phyloP scores from a whole-genome alignment of 2,329 filamentous ascomycete genomes.

The Penicillium palitans region DNA sequence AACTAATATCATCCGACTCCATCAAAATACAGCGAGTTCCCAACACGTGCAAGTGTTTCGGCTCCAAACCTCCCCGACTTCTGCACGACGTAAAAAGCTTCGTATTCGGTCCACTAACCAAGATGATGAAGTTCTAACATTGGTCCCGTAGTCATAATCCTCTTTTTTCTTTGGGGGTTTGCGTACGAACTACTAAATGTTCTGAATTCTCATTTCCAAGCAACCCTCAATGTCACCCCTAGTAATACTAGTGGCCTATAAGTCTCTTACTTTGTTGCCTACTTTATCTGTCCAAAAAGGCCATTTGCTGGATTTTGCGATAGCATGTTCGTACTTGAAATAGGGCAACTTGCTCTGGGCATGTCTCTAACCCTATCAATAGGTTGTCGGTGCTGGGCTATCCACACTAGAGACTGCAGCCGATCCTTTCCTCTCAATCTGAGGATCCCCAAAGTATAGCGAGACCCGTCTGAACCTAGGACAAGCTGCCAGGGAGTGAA shows the following conservation, averaged over 20 bases:
- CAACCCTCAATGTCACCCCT: slow-evolving; percentile 45
- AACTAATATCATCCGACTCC: not conserved
- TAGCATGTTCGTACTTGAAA: slow-evolving; percentile 49
- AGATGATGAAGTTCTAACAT: not conserved
- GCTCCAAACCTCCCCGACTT: slow-evolving; percentile 3
- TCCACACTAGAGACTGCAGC: slow-evolving; percentile 61
- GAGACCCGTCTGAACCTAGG: slow-evolving; percentile 61
- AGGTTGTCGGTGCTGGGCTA: slow-evolving; percentile 52
- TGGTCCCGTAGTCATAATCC: slow-evolving; percentile 54
- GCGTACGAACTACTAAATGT: slow-evolving; percentile 59
- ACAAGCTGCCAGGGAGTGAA: slow-evolving; percentile 55
- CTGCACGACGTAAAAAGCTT: not conserved
- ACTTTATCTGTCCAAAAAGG: slow-evolving; percentile 46
- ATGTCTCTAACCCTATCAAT: not conserved
- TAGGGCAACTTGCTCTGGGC: not conserved
- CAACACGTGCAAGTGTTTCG: not conserved
- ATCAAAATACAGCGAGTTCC: not conserved
- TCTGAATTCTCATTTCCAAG: slow-evolving; percentile 51
- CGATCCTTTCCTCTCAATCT: slow-evolving; percentile 46
- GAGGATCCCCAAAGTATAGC: slow-evolving; percentile 58
- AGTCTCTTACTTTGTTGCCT: slow-evolving; percentile 44
- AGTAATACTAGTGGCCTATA: slow-evolving; percentile 49
- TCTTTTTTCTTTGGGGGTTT: slow-evolving; percentile 67
- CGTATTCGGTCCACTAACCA: not conserved
- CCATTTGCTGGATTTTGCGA: slow-evolving; percentile 63